phyloP scores from a whole-genome alignment of 148 eudicot species.

The Rhododendron molle region DNA sequence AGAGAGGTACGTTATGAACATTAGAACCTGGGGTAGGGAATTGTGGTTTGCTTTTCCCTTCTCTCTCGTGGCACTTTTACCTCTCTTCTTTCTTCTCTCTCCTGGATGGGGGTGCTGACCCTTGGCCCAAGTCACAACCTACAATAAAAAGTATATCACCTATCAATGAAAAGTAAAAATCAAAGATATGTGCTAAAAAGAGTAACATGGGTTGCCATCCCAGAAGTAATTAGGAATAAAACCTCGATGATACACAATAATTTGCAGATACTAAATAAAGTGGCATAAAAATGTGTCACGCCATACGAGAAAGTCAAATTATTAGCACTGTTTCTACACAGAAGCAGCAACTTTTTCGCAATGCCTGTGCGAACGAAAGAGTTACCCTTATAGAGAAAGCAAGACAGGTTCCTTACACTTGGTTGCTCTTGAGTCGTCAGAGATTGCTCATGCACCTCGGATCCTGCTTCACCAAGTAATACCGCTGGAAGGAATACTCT shows the following conservation, averaged over 20 bases:
- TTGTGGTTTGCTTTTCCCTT: background rate
- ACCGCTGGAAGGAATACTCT: slow-evolving; percentile 98
- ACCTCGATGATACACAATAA: background rate
- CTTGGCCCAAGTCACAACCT: background rate
- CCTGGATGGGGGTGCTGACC: background rate
- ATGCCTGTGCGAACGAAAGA: background rate
- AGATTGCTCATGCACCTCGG: slow-evolving; percentile 68
- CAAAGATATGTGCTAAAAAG: background rate
- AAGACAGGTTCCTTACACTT: slow-evolving; percentile 42
- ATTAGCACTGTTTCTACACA: background rate
- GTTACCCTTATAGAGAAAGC: background rate
- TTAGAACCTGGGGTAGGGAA: background rate
- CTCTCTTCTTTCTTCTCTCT: background rate
- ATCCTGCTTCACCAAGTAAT: slow-evolving; percentile 76
- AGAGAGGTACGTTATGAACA: background rate
- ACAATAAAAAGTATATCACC: background rate
- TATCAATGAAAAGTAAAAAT: background rate
- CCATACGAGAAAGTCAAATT: background rate
- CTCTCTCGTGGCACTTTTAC: background rate
- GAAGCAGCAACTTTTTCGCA: background rate
- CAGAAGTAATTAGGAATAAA: background rate
- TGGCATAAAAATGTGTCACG: background rate
- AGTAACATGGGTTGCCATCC: background rate
- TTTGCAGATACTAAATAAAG: background rate
- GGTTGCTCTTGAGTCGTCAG: slow-evolving; percentile 62